Evolutionary conservation across 495 filamentous ascomycete genomes (phyloP).

Genomic region (Hypomontagnella monticulosa): DNA sequence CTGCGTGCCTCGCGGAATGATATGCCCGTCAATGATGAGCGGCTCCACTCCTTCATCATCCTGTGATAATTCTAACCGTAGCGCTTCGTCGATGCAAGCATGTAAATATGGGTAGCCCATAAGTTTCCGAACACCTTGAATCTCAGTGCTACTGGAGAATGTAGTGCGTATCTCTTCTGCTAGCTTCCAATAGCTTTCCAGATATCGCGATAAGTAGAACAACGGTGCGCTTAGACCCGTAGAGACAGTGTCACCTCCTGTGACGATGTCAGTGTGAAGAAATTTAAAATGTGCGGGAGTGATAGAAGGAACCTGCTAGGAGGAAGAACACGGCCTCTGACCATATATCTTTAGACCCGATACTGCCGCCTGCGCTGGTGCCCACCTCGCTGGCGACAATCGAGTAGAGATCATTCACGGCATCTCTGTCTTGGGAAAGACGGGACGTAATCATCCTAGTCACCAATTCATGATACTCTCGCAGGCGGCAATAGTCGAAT

Average conservation of each 20-base stretch:
- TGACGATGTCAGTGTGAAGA: too few species aligned
- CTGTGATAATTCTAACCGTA: conserved; percentile 55
- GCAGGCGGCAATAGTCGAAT: too few species aligned
- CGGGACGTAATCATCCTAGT: conserved; percentile 24
- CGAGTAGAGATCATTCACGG: conserved; percentile 33
- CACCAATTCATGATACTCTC: background rate
- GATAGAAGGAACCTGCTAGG: conserved; percentile 15
- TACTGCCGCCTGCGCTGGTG: background rate
- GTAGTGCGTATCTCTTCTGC: conserved; percentile 50
- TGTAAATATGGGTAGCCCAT: conserved; percentile 55
- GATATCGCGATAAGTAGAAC: conserved; percentile 46
- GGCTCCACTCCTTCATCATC: conserved; percentile 48
- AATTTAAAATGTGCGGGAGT: too few species aligned
- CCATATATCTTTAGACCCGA: conserved; percentile 26
- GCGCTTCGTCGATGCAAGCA: conserved; percentile 67
- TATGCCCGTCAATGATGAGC: conserved; percentile 60
- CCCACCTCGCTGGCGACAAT: conserved; percentile 55
- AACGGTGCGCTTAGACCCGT: conserved; percentile 10
- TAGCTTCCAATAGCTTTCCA: conserved; percentile 50
- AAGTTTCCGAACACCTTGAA: conserved; percentile 45
- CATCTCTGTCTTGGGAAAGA: conserved; percentile 22
- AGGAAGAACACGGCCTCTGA: conserved; percentile 32
- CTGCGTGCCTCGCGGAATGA: conserved; percentile 46
- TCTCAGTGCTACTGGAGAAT: conserved; percentile 52
- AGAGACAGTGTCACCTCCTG: conserved; percentile 16